Conservation (phyloP, 2,329 filamentous ascomycete genomes). For the Hymenoscyphus scutula region DNA sequence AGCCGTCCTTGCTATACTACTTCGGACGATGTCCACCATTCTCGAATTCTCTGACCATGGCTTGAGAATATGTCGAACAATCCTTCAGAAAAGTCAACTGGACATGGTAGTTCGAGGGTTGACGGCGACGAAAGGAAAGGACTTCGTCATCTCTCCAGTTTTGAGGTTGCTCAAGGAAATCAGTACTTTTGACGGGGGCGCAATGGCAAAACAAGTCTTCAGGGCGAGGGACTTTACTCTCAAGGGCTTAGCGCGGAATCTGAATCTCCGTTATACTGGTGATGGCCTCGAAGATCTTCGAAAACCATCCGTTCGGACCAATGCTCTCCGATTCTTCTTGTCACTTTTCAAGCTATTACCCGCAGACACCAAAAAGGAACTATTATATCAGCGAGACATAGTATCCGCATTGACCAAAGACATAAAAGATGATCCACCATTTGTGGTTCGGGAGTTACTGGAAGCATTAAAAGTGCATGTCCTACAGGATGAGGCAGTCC, state of each 20-base stretch:
- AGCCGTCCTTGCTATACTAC: slow-evolving; percentile 75
- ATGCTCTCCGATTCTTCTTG: slow-evolving; percentile 78
- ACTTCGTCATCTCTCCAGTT: slow-evolving; percentile 84
- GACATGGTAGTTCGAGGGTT: slow-evolving; percentile 78
- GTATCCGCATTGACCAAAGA: slow-evolving; percentile 71
- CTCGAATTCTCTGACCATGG: slow-evolving; percentile 75
- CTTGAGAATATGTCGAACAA: slow-evolving; percentile 72
- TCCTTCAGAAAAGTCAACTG: slow-evolving; percentile 77
- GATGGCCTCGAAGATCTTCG: slow-evolving; percentile 61
- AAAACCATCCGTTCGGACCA: slow-evolving; percentile 77
- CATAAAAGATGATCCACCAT: slow-evolving; percentile 73
- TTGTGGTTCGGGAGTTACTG: slow-evolving; percentile 73
- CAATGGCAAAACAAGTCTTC: slow-evolving; percentile 74
- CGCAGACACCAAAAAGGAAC: slow-evolving; percentile 73
- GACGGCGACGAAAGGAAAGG: slow-evolving; percentile 76
- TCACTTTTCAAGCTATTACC: slow-evolving; percentile 77
- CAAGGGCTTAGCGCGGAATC: slow-evolving; percentile 74
- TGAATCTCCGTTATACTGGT: slow-evolving; percentile 64
- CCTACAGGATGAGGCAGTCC: slow-evolving; percentile 70
- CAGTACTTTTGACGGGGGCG: slow-evolving; percentile 81
- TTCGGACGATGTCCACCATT: slow-evolving; percentile 72
- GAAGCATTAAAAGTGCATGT: slow-evolving; percentile 67
- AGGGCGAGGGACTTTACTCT: slow-evolving; percentile 75
- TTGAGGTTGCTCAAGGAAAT: slow-evolving; percentile 82
- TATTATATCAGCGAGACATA: slow-evolving; percentile 72